A percentile compares a stretch with the other conserved stretches of the same genome.
phyloP scores from a whole-genome alignment of 345 rosid species.

The Citrus medica region DNA sequence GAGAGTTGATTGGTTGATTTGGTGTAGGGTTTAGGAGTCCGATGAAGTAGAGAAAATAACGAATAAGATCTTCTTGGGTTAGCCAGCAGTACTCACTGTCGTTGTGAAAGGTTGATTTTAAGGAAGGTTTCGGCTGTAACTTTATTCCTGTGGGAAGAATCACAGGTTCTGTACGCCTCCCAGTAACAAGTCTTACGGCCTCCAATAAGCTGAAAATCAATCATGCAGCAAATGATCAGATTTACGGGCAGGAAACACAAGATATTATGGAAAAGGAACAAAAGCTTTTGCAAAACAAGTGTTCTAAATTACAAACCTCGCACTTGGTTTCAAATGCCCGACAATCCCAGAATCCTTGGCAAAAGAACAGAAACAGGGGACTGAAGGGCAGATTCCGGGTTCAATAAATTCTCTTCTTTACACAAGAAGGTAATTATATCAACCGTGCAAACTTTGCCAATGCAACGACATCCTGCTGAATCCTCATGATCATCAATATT shows the following conservation, averaged over 20 bases:
- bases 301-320: constrained; percentile 33
- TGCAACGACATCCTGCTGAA: constrained; percentile 34
- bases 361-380: constrained; percentile 34
- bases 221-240: background rate
- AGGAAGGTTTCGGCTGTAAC: constrained; percentile 19
- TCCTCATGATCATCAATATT: background rate
- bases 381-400: constrained; percentile 41
- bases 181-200: constrained; percentile 45
- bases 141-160: constrained; percentile 39
- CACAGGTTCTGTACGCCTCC: constrained; percentile 57
- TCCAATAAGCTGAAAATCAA: constrained; percentile 46
- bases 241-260: background rate
- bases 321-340: constrained; percentile 47
- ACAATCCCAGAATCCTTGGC: constrained; percentile 31
- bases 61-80: constrained; percentile 57
- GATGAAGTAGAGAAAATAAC: constrained; percentile 53
- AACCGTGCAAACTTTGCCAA: constrained; percentile 65
- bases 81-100: constrained; percentile 60
- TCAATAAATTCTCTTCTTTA: constrained; percentile 41
- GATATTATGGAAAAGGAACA: background rate
- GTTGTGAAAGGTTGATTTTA: constrained; percentile 36
- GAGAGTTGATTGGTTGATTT: constrained; percentile 40
- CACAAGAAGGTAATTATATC: constrained; percentile 59
- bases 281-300: too few relatives aligned
- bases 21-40: constrained; percentile 38